Conservation (phyloP, 805 yeast genomes). For the Kuraishia capsulata region DNA sequence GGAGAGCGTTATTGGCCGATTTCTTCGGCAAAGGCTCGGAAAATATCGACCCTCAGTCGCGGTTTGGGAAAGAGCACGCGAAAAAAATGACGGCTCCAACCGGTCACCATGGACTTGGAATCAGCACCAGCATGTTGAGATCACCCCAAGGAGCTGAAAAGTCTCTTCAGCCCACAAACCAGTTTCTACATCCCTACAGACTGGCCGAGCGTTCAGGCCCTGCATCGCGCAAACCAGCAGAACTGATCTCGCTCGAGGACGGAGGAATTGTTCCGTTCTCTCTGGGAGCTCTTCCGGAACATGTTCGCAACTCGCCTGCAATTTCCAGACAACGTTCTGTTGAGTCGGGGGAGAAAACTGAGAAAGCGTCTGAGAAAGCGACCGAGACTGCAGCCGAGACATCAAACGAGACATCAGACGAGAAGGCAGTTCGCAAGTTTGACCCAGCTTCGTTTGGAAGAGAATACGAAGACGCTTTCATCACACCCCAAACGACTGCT, state of each 20-base stretch:
- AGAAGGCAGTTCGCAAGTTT: too few species aligned
- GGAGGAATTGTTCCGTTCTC: too few species aligned
- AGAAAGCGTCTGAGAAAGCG: neutral
- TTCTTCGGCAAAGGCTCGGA: constrained; percentile 1
- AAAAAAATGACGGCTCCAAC: neutral
- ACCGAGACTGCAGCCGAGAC: neutral
- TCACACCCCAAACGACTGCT: too few species aligned
- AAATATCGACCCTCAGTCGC: neutral
- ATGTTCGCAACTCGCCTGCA: too few species aligned
- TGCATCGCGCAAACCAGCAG: neutral
- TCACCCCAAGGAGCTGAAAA: neutral
- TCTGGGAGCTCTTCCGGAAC: too few species aligned
- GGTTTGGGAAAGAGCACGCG: neutral
- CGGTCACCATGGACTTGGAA: neutral
- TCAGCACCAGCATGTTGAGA: neutral
- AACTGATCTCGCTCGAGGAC: neutral
- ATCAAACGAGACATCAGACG: too few species aligned
- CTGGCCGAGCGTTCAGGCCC: neutral
- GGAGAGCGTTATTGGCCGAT: neutral
- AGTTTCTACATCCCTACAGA: neutral
- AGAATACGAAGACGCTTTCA: constrained; percentile 12
- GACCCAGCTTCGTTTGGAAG: constrained; percentile 13
- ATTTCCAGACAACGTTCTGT: too few species aligned
- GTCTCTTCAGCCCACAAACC: neutral
- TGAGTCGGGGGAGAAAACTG: neutral